Evolutionary conservation across 495 filamentous ascomycete genomes (phyloP).

Genomic region (Astrothelium subdiscretum): DNA sequence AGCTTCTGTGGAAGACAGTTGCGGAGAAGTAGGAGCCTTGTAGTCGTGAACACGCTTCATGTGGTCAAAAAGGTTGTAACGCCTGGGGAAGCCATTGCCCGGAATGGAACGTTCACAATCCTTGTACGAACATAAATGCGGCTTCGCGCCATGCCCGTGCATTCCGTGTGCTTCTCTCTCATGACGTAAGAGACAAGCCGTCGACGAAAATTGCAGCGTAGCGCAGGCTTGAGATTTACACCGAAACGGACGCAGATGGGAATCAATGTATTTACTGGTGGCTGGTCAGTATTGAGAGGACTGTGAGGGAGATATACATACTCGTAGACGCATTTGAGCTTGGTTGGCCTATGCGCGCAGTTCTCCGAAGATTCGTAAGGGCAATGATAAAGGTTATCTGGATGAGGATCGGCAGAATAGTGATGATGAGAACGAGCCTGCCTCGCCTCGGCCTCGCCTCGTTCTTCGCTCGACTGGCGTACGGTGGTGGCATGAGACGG

Average conservation of each 20-base stretch:
- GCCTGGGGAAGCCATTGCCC: slow-evolving; percentile 79
- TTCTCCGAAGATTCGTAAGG: slow-evolving; percentile 63
- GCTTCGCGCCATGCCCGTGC: slow-evolving; percentile 87
- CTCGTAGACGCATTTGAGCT: slow-evolving; percentile 97
- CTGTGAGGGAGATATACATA: slow-evolving; percentile 38
- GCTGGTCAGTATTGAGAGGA: slow-evolving; percentile 27
- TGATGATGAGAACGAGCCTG: slow-evolving; percentile 44
- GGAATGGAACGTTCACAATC: slow-evolving; percentile 70
- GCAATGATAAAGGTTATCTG: slow-evolving; percentile 82
- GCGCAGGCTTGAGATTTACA: slow-evolving; percentile 73
- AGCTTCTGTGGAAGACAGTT: not conserved
- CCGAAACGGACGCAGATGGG: slow-evolving; percentile 84
- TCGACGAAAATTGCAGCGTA: slow-evolving; percentile 77
- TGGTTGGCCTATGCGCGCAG: slow-evolving; percentile 76
- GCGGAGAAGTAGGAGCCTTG: slow-evolving; percentile 22
- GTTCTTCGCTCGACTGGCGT: not conserved
- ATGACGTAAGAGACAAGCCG: slow-evolving; percentile 86
- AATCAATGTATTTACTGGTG: slow-evolving; percentile 83
- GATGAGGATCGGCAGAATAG: slow-evolving; percentile 58
- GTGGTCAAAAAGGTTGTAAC: slow-evolving; percentile 91
- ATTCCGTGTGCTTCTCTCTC: slow-evolving; percentile 90
- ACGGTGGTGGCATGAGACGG: not conserved
- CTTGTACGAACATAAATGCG: slow-evolving; percentile 70
- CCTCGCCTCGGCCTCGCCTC: not conserved
- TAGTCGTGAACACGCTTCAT: slow-evolving; percentile 90